A percentile compares a stretch with the other conserved stretches of the same genome.
Evolutionary conservation across 2,329 filamentous ascomycete species (phyloP).

Genomic region (Fusarium tupiense): DNA sequence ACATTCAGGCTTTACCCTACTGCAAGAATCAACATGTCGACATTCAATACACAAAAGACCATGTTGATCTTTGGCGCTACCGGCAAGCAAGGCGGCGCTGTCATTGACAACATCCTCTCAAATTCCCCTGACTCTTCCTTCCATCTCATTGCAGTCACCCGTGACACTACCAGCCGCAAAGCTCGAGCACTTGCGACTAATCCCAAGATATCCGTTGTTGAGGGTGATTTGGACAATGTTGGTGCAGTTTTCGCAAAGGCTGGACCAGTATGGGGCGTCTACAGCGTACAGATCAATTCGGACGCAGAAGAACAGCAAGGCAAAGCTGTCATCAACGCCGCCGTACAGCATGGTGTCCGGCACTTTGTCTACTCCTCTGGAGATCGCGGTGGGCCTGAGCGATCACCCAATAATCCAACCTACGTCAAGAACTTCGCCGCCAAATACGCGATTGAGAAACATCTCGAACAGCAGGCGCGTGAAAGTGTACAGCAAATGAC

Average conservation of each 20-base stretch:
- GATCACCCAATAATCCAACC: neutral
- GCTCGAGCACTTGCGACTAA: neutral
- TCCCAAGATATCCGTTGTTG: neutral
- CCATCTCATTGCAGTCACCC: neutral
- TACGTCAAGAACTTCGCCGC: conserved; percentile 63
- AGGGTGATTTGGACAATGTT: neutral
- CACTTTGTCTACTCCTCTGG: conserved; percentile 4
- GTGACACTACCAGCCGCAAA: neutral
- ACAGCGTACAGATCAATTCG: neutral
- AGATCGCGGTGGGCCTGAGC: neutral
- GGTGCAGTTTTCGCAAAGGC: neutral
- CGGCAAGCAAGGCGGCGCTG: conserved; percentile 2
- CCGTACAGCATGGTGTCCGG: neutral
- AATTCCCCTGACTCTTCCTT: neutral
- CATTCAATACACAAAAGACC: neutral
- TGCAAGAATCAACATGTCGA: neutral
- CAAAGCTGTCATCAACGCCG: neutral
- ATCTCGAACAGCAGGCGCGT: neutral
- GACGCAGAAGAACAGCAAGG: conserved; percentile 1
- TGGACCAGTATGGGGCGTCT: neutral
- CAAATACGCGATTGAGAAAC: conserved; percentile 58
- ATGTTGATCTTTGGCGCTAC: neutral
- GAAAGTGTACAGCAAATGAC: conserved; percentile 49
- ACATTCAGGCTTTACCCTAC: no score
- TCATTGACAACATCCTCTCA: neutral